Evolutionary conservation across 352 stramenopile species (phyloP).

Genomic region (Peronospora farinosa): DNA sequence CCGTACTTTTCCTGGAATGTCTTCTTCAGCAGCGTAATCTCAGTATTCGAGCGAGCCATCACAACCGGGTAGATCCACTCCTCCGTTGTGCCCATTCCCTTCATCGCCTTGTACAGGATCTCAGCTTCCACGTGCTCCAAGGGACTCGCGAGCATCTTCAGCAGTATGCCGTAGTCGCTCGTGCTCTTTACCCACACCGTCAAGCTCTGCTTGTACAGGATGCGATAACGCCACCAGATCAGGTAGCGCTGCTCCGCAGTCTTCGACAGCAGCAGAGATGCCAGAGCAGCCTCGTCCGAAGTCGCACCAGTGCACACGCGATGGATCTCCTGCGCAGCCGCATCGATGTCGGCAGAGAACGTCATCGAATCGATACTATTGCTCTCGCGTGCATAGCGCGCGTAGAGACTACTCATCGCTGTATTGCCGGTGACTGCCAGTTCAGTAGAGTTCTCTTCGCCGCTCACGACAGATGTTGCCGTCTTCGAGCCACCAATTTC

Average conservation of each 20-base stretch:
- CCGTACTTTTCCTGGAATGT: constrained; percentile 44
- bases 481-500: not conserved
- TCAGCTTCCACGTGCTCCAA: constrained; percentile 58
- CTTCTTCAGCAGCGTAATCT: constrained; percentile 68
- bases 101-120: constrained; percentile 63
- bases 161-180: constrained; percentile 47
- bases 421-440: too few relatives aligned
- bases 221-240: constrained; percentile 25
- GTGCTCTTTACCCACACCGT: constrained; percentile 48
- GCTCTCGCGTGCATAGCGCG: not conserved
- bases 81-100: constrained; percentile 69
- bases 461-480: not conserved
- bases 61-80: constrained; percentile 51
- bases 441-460: too few relatives aligned
- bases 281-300: constrained; percentile 14
- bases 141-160: constrained; percentile 70
- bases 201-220: constrained; percentile 56
- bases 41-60: constrained; percentile 47
- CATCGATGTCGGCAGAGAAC: constrained; percentile 34
- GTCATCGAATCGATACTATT: constrained; percentile 6
- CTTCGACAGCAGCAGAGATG: constrained; percentile 19
- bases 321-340: constrained; percentile 36
- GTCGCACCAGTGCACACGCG: constrained; percentile 2
- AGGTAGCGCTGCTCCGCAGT: constrained; percentile 22
- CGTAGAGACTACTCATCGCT: too few relatives aligned